A percentile compares a stretch with the other conserved stretches of the same genome.
Conservation (phyloP, 306 rosid species). For the Sindora glabra region DNA sequence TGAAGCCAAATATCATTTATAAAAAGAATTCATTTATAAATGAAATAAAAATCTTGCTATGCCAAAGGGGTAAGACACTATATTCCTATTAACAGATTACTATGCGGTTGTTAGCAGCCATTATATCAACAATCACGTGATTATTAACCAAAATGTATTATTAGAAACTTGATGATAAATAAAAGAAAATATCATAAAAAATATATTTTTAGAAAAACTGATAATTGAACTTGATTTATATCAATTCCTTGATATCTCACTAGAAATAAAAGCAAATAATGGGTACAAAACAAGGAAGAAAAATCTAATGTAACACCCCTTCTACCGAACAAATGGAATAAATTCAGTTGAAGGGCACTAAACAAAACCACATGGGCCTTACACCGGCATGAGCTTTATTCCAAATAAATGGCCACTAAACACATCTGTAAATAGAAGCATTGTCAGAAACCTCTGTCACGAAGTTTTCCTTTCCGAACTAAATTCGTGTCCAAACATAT, state of each 20-base stretch:
- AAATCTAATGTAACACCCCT: not conserved
- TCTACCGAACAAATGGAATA: conserved; percentile 18
- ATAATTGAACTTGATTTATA: not conserved
- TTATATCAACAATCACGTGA: no score
- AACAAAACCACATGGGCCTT: conserved; percentile 15
- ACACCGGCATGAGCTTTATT: conserved; percentile 6
- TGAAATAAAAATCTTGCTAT: no score
- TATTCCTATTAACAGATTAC: no score
- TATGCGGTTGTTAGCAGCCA: no score
- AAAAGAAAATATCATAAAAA: no score
- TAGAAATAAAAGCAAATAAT: not conserved
- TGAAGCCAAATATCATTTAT: no score
- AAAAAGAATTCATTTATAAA: no score
- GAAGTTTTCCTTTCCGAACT: not conserved
- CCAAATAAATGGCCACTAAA: conserved; percentile 20
- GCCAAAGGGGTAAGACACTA: no score
- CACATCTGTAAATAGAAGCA: not conserved
- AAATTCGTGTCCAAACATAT: conserved; percentile 20
- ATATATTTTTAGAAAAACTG: not conserved
- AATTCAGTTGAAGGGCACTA: conserved; percentile 2
- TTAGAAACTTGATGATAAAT: no score
- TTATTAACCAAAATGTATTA: no score
- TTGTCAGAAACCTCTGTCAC: not conserved
- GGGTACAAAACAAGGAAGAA: not conserved
- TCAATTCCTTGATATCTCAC: no score